These are phyloP conservation scores for Rhazya stricta DNA, from an alignment of 257 asterid species.

Conservation along the genomic window DNA sequence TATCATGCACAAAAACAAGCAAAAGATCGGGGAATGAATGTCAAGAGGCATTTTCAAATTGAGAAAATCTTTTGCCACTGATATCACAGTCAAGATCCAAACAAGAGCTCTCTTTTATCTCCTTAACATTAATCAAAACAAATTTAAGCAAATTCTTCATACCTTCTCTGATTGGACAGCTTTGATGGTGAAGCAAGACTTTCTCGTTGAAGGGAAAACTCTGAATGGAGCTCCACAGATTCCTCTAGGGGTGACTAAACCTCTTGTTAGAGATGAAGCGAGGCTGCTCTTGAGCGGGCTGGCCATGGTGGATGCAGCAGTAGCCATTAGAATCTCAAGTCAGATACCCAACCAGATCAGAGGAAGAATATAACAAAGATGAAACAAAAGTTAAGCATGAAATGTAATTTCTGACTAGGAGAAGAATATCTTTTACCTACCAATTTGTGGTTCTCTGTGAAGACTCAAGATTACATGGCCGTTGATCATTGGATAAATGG, in stretches of 20 bases:
- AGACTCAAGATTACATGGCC: constrained; percentile 12
- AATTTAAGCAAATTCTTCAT: background rate
- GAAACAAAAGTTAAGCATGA: constrained; percentile 13
- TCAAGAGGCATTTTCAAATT: background rate
- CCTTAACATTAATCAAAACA: background rate
- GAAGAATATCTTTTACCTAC: constrained; percentile 34
- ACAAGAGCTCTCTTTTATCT: background rate
- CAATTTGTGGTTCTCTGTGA: constrained; percentile 51
- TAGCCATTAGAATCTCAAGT: constrained; percentile 45
- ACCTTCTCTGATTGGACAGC: constrained; percentile 88
- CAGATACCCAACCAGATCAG: constrained; percentile 8
- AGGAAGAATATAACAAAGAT: constrained; percentile 18
- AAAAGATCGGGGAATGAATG: background rate
- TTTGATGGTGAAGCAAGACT: constrained; percentile 56
- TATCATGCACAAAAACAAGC: background rate
- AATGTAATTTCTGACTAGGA: constrained; percentile 20
- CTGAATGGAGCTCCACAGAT: constrained; percentile 72
- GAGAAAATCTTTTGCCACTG: background rate
- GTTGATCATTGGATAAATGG: constrained; percentile 39
- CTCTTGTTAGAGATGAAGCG: constrained; percentile 50
- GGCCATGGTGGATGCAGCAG: constrained; percentile 74
- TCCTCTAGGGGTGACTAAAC: constrained; percentile 61
- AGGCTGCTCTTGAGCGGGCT: constrained; percentile 67
- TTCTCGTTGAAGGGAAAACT: constrained; percentile 51
- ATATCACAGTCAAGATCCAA: background rate